Percentiles rank a stretch among this genome's conserved stretches.
phyloP scores from a whole-genome alignment of 83 land plant species.

The Thuja plicata region DNA sequence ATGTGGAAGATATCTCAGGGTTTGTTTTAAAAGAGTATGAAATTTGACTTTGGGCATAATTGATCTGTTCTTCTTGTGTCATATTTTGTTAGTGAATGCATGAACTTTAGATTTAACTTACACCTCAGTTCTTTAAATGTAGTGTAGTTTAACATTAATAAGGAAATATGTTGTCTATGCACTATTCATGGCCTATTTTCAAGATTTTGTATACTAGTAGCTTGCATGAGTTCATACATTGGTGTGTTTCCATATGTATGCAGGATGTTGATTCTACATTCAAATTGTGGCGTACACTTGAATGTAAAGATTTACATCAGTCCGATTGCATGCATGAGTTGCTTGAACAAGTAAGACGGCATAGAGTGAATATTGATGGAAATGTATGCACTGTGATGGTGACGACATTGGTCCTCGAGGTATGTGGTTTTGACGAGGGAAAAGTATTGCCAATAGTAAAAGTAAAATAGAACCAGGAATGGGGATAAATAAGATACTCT shows the following conservation, averaged over 20 bases:
- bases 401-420: slow-evolving; percentile 97
- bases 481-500: neutral
- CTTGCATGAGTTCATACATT: neutral
- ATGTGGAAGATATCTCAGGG: neutral
- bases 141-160: neutral
- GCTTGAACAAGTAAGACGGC: slow-evolving; percentile 87
- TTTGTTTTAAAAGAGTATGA: neutral
- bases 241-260: neutral
- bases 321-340: slow-evolving; percentile 89
- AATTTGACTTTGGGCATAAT: neutral
- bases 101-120: neutral
- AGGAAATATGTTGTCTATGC: neutral
- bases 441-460: neutral
- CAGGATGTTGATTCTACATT: slow-evolving; percentile 78
- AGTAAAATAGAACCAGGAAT: neutral
- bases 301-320: slow-evolving; percentile 63
- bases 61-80: neutral
- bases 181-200: neutral
- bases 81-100: neutral
- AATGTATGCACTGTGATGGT: slow-evolving; percentile 95
- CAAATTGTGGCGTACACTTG: slow-evolving; percentile 59
- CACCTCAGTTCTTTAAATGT: neutral
- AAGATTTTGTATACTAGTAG: neutral
- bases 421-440: slow-evolving; percentile 21
- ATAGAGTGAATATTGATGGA: slow-evolving; percentile 92